Conservation (phyloP, 768 basidiomycete species). For the Steccherinum ochraceum region DNA sequence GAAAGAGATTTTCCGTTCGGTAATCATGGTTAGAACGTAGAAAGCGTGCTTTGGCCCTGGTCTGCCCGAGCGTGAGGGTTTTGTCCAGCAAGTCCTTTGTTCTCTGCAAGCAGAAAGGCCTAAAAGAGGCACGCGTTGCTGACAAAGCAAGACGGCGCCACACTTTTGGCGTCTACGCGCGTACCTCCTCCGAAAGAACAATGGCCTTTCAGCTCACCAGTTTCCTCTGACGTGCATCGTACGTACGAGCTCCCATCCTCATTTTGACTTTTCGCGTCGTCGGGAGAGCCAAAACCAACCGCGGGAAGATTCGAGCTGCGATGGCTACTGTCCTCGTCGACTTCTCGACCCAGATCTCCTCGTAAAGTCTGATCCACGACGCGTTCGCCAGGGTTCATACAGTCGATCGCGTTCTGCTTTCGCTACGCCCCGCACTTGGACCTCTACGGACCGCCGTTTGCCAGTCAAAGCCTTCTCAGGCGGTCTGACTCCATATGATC, state of each 20-base stretch:
- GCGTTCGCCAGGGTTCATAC: no score
- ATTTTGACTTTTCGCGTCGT: neutral
- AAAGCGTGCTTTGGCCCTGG: neutral
- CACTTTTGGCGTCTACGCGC: neutral
- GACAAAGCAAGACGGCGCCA: neutral
- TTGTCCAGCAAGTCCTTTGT: neutral
- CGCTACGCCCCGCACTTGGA: neutral
- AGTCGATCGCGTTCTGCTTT: no score
- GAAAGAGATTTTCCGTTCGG: neutral
- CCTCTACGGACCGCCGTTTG: neutral
- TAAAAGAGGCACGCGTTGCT: neutral
- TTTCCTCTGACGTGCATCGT: neutral
- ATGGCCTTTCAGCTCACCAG: neutral
- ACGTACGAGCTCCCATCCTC: neutral
- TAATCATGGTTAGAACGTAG: neutral
- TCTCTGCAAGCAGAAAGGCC: neutral
- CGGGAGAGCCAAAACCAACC: neutral
- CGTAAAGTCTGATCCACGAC: neutral
- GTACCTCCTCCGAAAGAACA: neutral
- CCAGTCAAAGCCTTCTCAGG: no score
- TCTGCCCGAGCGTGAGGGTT: neutral
- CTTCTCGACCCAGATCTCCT: no score
- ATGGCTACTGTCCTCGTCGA: neutral
- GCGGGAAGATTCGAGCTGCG: neutral
- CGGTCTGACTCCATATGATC: no score